Evolutionary conservation across 2,329 filamentous ascomycete genomes (phyloP), one percentile per base, ranked within the genome.

Genomic region (Huntiella omanensis): DNA sequence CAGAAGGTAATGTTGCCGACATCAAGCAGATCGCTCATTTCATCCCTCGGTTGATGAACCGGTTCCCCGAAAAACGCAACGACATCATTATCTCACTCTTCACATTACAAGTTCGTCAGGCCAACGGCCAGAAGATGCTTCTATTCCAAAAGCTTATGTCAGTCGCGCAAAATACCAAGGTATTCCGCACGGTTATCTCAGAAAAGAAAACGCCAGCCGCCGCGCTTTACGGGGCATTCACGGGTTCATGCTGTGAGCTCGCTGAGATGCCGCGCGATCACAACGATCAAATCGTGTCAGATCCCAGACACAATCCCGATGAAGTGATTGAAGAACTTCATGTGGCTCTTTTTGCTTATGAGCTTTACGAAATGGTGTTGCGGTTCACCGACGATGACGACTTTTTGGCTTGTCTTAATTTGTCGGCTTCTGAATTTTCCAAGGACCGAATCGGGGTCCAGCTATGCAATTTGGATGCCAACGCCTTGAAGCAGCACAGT

Each of bases 361-460:
- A 98, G 55, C 71, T 98, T 0, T 98, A 95, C 58, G 85, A 82
- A 2, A 96, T 96, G 58, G 76, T 95, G 2, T 66, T 96, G 10
- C 82, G 91, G 54, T 75, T 96, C 33, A 93, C 88, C 58, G 91
- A 98, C 54, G 91, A 98, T 52, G 88, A 96, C 53, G 91, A 98
- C 55, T 98, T 98, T 57, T 81, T 93, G 51, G 73, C 75, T 48
- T 69, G 70, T 47, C 63, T 72, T 51, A 63, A 64, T 66, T 19
- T 37, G 13, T 11, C 33, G 3, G 37, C 41, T 33, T 6, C 12
- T 5, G 19, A 8, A 5, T 53, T 56, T 41, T 64, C 58, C 22
- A 63, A 59, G 17, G 34, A 46, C 8, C 65, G 55, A 47, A 71
- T 67, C 44, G 68, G 65, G 45, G 68, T 70, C 52, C 69, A 67